Base-by-base conservation (phyloP, 1,284 basidiomycete species). In the Pseudozyma thailandica region DNA sequence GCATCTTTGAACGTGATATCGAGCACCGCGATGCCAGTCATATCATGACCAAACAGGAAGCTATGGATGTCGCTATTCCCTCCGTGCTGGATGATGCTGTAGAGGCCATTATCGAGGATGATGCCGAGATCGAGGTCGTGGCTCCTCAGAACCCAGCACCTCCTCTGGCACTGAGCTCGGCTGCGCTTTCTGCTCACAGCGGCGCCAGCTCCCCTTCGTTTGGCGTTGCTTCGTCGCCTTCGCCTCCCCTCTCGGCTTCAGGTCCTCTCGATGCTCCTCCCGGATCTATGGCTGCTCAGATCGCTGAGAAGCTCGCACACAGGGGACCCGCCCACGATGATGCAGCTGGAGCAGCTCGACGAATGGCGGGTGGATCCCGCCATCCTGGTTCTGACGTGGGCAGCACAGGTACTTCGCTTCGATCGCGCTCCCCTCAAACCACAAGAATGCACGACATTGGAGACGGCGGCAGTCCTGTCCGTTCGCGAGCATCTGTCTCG, bases 1-100 rank as follows among this genome's bases (percentile, higher is more conserved):
- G 59, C 65, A 82, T 82, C 49, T 82, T 82, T 60, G 80, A 82
- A 57, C 63, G 80, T 20, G 76, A 78, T 35, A 81, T 81, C 28
- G 79, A 82, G 58, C 74, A 78, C 38, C 64, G 72, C 18, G 74
- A 79, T 48, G 78, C 76, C 4, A 56, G 50, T 26, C 80, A 78
- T 53, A 54, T 74, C 37, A 62, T 75, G 52, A 77, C 68, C 54
- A 74, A 76, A 47, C 63, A 74, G 35, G 78, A 81, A 45, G 80
- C 79, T 23, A 73, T 80, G 48, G 80, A 82, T 33, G 71, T 78
- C 3, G 78, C 79, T 31, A 79, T 81, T 23, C 79, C 80, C 5
- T 64, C 63, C 21, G 80, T 81, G 13, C 68, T 82, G 8, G 78
- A 81, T 50, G 79, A 80, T 42, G 80, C 80, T 9, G 79, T 78